phyloP scores from a whole-genome alignment of 805 yeast genomes.

The Ogataea ganodermae region DNA sequence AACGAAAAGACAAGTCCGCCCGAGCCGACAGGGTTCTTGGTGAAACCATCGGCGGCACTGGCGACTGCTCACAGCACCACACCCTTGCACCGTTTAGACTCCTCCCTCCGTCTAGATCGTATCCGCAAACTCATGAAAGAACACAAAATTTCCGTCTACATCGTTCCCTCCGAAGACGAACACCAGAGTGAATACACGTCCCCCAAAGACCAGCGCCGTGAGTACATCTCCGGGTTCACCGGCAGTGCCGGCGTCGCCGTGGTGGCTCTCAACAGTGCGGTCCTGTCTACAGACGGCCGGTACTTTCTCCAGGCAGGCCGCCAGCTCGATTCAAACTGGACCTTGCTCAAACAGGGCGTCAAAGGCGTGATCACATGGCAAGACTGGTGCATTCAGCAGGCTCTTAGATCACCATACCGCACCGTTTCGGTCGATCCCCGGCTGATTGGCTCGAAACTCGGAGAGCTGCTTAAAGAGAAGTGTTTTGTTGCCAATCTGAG shows the following conservation, averaged over 20 bases:
- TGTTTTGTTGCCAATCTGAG: constrained; percentile 41
- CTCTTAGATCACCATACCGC: constrained; percentile 45
- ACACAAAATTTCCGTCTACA: constrained; percentile 52
- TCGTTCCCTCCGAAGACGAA: constrained; percentile 79
- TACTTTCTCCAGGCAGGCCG: constrained; percentile 88
- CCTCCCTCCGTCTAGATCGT: constrained; percentile 38
- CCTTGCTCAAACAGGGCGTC: constrained; percentile 74
- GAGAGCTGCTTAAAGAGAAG: constrained; percentile 40
- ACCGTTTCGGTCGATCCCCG: constrained; percentile 85
- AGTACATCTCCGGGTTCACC: constrained; percentile 81
- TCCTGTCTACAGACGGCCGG: constrained; percentile 90
- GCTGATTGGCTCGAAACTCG: constrained; percentile 55
- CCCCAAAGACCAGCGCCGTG: constrained; percentile 77
- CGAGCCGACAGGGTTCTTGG: background rate
- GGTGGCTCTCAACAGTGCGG: constrained; percentile 69
- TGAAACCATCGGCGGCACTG: too few species aligned
- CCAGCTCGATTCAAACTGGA: constrained; percentile 81
- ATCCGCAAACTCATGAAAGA: constrained; percentile 49
- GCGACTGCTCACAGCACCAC: too few species aligned
- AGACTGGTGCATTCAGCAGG: constrained; percentile 67
- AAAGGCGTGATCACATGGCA: constrained; percentile 78
- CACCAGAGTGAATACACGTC: constrained; percentile 92
- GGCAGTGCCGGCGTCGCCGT: constrained; percentile 94
- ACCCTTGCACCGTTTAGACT: constrained; percentile 24
- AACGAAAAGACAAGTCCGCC: too few species aligned